Evolutionary conservation across 2,329 filamentous ascomycete genomes (phyloP).

Genomic region (Phialemoniopsis sp.): DNA sequence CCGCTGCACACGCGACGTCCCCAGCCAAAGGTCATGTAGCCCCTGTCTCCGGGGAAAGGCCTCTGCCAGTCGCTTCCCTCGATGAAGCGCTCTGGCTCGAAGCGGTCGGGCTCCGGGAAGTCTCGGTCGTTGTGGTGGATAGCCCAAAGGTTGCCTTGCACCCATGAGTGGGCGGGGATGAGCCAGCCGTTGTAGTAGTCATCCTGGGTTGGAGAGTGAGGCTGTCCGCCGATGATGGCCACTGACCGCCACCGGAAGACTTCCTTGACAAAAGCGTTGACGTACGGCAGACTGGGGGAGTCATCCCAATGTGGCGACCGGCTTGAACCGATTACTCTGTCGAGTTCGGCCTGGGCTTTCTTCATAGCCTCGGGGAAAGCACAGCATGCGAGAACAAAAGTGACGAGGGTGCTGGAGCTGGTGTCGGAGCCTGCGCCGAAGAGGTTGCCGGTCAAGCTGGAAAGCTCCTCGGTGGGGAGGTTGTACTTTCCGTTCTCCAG

Average conservation of each 20-base stretch:
- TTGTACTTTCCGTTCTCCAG: constrained; percentile 39
- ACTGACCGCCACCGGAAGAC: constrained; percentile 52
- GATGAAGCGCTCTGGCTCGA: constrained; percentile 36
- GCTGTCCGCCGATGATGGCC: constrained; percentile 44
- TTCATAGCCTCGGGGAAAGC: constrained; percentile 40
- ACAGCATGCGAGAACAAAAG: constrained; percentile 45
- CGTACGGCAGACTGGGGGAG: constrained; percentile 42
- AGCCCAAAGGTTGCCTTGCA: constrained; percentile 48
- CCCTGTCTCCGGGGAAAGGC: constrained; percentile 42
- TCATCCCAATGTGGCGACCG: constrained; percentile 45
- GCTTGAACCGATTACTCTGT: constrained; percentile 40
- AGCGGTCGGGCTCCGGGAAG: constrained; percentile 40
- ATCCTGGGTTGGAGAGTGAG: constrained; percentile 42
- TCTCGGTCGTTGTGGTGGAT: constrained; percentile 41
- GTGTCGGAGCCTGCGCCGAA: constrained; percentile 46
- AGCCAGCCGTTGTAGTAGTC: constrained; percentile 41
- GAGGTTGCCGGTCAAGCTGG: constrained; percentile 40
- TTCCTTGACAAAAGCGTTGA: constrained; percentile 51
- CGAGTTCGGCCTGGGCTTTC: constrained; percentile 48
- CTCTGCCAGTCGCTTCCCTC: constrained; percentile 28
- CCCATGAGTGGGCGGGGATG: constrained; percentile 44
- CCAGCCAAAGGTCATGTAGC: constrained; percentile 55
- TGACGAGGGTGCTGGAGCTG: constrained; percentile 37
- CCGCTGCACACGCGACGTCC: constrained; percentile 50
- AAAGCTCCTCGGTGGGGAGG: constrained; percentile 38